Evolutionary conservation across 2,329 filamentous ascomycete genomes (phyloP), one percentile per base, ranked within the genome.

Genomic region (Fragosphaeria purpurea): DNA sequence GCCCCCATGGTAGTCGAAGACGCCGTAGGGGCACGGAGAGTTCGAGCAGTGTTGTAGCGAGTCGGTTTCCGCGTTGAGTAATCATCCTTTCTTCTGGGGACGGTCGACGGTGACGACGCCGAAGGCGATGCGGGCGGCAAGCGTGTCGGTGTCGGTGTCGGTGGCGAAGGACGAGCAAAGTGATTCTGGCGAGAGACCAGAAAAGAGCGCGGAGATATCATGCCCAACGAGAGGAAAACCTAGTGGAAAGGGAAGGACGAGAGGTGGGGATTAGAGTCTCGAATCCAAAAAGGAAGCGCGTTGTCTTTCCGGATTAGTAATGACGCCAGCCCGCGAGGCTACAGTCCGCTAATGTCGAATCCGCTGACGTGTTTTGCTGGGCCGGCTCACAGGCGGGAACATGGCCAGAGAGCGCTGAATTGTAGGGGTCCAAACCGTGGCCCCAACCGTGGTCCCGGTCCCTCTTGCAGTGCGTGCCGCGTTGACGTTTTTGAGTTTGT

Each of bases 181-280:
- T 62, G 55, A 50, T 58, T 61, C 48, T 63, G 63, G 54, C 62
- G 62, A 47, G 64, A 61, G 48, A 65, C 64, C 54, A 70, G 62
- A 60, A 66, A 67, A 43, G 66, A 67, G 48, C 65, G 66, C 52
- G 67, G 65, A 53, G 65, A 66, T 61, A 69, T 66, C 64, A 70
- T 68, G 22, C 22, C 22, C 22, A 22, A 22, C 22, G 22, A 22
- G 22, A 22, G 22, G 22, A 22, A 22, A 22, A 22, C 22, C 22
- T 22, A 22, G 22, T 22, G 22, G 22, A 22, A 22, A 22, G 22
- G 22, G 22, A 22, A 22, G 22, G 22, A 22, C 22, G 22, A 22
- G 22, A 22, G 22, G 22, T 22, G 22, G 22, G 22, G 22, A 22
- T 22, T 22, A 22, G 22, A 34, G 44, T 44, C 35, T 39, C 41